These are phyloP conservation scores for Saturnispora diversa DNA, from an alignment of 805 yeast species.

Conservation along the genomic window DNA sequence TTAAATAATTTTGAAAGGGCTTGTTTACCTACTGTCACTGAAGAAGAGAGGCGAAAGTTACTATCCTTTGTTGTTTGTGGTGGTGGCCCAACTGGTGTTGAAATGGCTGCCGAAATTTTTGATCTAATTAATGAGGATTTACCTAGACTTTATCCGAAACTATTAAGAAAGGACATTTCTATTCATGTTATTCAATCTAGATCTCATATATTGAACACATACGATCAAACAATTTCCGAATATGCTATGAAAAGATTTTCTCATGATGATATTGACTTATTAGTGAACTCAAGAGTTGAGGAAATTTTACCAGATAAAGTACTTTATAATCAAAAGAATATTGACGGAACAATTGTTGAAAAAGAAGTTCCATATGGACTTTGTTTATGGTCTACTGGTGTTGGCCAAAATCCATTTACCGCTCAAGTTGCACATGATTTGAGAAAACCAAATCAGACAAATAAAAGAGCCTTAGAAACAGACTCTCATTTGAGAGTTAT, in stretches of 20 bases:
- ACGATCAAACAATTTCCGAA: conserved; percentile 56
- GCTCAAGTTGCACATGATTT: conserved; percentile 45
- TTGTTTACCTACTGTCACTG: conserved; percentile 58
- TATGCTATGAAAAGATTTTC: conserved; percentile 76
- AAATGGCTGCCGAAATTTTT: conserved; percentile 91
- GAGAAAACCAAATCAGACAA: conserved; percentile 42
- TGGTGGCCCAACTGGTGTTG: conserved; percentile 98
- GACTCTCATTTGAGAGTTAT: conserved; percentile 63
- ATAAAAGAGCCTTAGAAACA: conserved; percentile 66
- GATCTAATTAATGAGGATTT: conserved; percentile 91
- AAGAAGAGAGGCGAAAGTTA: conserved; percentile 72
- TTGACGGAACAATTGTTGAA: conserved; percentile 32
- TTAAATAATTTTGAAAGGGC: conserved; percentile 88
- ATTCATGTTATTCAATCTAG: conserved; percentile 85
- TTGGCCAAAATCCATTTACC: conserved; percentile 57
- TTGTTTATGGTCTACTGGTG: conserved; percentile 73
- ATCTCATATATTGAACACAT: conserved; percentile 77
- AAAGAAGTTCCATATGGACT: conserved; percentile 57
- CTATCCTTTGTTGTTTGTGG: conserved; percentile 89
- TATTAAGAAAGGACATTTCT: conserved; percentile 63
- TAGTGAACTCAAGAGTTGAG: conserved; percentile 80
- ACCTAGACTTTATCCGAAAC: conserved; percentile 78
- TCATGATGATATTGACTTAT: conserved; percentile 58
- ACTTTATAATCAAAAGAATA: conserved; percentile 43
- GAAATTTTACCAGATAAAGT: conserved; percentile 64